phyloP scores from a whole-genome alignment of 345 rosid species.

The Brassica incana region DNA sequence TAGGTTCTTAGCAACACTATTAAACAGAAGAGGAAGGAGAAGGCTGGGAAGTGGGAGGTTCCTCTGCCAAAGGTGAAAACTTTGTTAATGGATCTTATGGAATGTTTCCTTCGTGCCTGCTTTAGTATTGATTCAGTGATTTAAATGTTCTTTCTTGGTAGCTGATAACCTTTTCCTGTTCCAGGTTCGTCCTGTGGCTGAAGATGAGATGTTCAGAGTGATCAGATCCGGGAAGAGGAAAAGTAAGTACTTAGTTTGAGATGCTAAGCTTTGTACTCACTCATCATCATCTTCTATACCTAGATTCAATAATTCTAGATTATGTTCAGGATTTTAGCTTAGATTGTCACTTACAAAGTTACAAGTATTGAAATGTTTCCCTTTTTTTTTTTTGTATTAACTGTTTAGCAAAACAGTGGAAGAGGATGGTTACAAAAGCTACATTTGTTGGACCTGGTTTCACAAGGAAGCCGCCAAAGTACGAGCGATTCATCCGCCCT shows the following conservation, averaged over 20 bases:
- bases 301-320: not conserved
- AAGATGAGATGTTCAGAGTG: slow-evolving; percentile 98
- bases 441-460: slow-evolving; percentile 89
- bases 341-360: not conserved
- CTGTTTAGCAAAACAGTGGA: slow-evolving; percentile 67
- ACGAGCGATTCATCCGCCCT: slow-evolving; percentile 89
- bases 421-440: slow-evolving; percentile 91
- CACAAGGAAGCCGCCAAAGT: slow-evolving; percentile 95
- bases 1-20: slow-evolving; percentile 92
- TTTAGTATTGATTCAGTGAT: not conserved
- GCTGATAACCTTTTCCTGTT: slow-evolving; percentile 14
- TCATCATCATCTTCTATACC: not conserved
- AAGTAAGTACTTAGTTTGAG: slow-evolving; percentile 51
- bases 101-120: not conserved
- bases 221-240: slow-evolving; percentile 82
- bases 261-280: not conserved
- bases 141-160: not conserved
- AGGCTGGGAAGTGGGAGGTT: slow-evolving; percentile 97
- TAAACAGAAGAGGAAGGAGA: slow-evolving; percentile 96
- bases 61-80: slow-evolving; percentile 84
- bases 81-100: not conserved
- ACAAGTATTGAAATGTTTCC: not conserved
- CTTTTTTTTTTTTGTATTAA: not conserved
- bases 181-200: slow-evolving; percentile 97
- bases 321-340: not conserved